Evolutionary conservation across 768 basidiomycete species (phyloP).

Genomic region (Dioszegia aurantiaca): DNA sequence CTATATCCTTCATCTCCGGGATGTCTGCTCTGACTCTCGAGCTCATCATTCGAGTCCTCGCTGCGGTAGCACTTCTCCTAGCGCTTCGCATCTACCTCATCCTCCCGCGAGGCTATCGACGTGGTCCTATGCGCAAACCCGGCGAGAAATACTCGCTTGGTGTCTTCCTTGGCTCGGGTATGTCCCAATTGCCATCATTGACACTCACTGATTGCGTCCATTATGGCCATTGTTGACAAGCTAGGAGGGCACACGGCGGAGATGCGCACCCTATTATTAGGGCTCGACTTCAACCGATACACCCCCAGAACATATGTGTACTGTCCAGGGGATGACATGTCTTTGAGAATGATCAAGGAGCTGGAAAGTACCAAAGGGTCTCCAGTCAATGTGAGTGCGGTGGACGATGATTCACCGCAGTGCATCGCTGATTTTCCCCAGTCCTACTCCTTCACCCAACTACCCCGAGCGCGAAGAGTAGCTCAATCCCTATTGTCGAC

Average conservation of each 20-base stretch:
- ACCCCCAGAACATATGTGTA: conserved; percentile 74
- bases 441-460: conserved; percentile 47
- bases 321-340: conserved; percentile 76
- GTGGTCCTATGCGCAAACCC: not conserved
- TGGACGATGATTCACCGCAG: not conserved
- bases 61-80: conserved; percentile 5
- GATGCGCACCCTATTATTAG: conserved; percentile 67
- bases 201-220: conserved; percentile 14
- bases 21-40: not conserved
- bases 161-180: conserved; percentile 91
- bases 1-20: not conserved
- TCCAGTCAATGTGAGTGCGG: not conserved
- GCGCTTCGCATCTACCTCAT: conserved; percentile 24
- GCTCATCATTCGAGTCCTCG: not conserved
- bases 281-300: conserved; percentile 73
- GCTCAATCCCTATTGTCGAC: conserved; percentile 75
- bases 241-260: conserved; percentile 93
- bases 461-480: conserved; percentile 84
- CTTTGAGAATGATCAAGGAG: conserved; percentile 64
- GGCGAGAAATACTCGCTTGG: conserved; percentile 60
- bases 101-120: not conserved
- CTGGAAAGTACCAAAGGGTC: conserved; percentile 60
- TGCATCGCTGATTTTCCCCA: no score
- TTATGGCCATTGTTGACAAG: no score
- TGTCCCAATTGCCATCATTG: no score